These are phyloP conservation scores for Castanea mollissima DNA, from an alignment of 306 rosid species.

Conservation along the genomic window DNA sequence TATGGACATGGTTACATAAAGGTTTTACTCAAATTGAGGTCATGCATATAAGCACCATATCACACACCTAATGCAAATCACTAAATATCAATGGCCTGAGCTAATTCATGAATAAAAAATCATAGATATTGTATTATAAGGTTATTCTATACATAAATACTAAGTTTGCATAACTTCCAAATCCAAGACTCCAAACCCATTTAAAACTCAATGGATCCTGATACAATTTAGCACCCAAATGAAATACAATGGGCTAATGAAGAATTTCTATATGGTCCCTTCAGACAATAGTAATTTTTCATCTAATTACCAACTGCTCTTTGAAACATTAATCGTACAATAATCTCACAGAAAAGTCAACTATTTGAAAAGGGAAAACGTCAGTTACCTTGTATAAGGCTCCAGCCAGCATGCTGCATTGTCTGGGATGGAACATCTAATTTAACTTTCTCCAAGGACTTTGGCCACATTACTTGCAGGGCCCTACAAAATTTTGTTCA, in stretches of 20 bases:
- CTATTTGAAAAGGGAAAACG: not conserved
- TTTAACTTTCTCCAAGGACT: conserved; percentile 69
- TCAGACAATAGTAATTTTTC: not conserved
- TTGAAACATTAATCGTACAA: not conserved
- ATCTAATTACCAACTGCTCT: not conserved
- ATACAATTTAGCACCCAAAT: not conserved
- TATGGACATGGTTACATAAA: not conserved
- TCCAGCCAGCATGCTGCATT: conserved; percentile 87
- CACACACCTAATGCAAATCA: not conserved
- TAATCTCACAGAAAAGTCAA: not conserved
- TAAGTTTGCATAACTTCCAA: not conserved
- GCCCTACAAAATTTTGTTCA: conserved; percentile 63
- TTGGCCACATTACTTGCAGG: conserved; percentile 85
- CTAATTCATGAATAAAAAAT: not conserved
- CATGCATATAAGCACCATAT: not conserved
- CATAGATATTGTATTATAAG: not conserved
- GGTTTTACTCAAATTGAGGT: not conserved
- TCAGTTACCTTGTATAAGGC: conserved; percentile 70
- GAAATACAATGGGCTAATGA: not conserved
- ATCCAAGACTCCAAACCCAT: not conserved
- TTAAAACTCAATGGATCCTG: not conserved
- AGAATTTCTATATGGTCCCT: not conserved
- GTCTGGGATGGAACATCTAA: conserved; percentile 91
- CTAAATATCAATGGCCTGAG: not conserved
- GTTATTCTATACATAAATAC: not conserved